These are phyloP conservation scores for Gremmenia infestans DNA, from an alignment of 2,329 filamentous ascomycete species.

Conservation along the genomic window DNA sequence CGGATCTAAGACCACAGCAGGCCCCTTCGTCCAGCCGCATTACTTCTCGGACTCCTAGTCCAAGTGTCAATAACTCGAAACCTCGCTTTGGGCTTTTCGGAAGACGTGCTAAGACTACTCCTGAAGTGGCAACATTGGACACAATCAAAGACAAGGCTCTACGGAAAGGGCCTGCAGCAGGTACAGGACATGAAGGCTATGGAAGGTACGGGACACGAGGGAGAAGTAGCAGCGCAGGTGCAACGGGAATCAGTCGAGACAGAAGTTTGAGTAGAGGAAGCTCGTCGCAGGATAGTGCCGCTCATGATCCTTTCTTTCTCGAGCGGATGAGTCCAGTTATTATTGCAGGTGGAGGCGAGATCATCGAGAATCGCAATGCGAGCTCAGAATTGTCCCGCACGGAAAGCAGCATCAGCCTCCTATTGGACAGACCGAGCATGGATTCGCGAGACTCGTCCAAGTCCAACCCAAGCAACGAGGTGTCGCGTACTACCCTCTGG, in stretches of 20 bases:
- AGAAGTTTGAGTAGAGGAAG: slow-evolving; percentile 33
- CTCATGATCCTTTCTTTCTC: slow-evolving; percentile 52
- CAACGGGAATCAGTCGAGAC: slow-evolving; percentile 38
- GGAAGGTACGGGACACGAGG: slow-evolving; percentile 58
- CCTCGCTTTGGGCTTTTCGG: slow-evolving; percentile 75
- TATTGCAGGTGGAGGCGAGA: slow-evolving; percentile 55
- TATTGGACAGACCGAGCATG: slow-evolving; percentile 38
- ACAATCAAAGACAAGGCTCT: slow-evolving; percentile 49
- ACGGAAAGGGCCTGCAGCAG: slow-evolving; percentile 78
- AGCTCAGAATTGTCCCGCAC: slow-evolving; percentile 44
- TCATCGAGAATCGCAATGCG: slow-evolving; percentile 56
- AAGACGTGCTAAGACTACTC: slow-evolving; percentile 61
- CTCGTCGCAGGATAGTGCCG: slow-evolving; percentile 48
- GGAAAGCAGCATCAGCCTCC: slow-evolving; percentile 46
- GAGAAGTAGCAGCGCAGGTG: slow-evolving; percentile 56
- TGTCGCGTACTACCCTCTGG: slow-evolving; percentile 43
- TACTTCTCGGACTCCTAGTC: slow-evolving; percentile 45
- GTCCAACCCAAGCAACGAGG: slow-evolving; percentile 30
- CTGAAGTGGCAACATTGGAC: slow-evolving; percentile 44
- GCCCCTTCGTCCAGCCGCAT: slow-evolving; percentile 26
- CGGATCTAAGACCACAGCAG: slow-evolving; percentile 24
- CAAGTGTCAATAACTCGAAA: slow-evolving; percentile 52
- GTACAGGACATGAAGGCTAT: slow-evolving; percentile 91
- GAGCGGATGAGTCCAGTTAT: slow-evolving; percentile 62
- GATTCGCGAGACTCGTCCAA: slow-evolving; percentile 36